phyloP scores from a whole-genome alignment of 345 rosid genomes.

The Trapa incisa region DNA sequence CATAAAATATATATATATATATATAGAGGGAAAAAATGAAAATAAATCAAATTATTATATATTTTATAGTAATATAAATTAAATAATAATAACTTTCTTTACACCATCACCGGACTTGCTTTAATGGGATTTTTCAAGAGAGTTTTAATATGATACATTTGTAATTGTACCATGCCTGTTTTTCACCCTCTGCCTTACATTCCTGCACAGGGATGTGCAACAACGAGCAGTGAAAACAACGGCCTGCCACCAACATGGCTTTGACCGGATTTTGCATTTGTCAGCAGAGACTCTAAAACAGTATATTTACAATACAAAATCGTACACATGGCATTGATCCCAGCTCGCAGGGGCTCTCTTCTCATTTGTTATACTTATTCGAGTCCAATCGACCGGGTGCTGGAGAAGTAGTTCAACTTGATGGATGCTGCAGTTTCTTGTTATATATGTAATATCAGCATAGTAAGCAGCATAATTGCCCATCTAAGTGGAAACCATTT shows the following conservation, averaged over 20 bases:
- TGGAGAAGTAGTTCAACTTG: conserved; percentile 8
- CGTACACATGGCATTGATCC: conserved; percentile 20
- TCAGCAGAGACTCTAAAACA: conserved; percentile 10
- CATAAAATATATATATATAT: too few relatives aligned
- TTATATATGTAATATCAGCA: conserved; percentile 22
- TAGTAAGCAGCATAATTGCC: conserved; percentile 19
- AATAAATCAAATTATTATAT: too few relatives aligned
- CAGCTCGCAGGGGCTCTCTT: conserved; percentile 21
- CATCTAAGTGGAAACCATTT: conserved; percentile 13
- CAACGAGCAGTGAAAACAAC: conserved; percentile 24
- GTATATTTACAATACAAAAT: conserved; percentile 28
- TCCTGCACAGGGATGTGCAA: conserved; percentile 16
- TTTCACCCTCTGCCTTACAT: not conserved
- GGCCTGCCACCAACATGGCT: conserved; percentile 71
- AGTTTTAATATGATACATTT: not conserved
- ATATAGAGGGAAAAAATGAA: too few relatives aligned
- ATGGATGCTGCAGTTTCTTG: not conserved
- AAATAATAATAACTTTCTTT: too few relatives aligned
- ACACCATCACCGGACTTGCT: not conserved
- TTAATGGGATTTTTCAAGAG: not conserved
- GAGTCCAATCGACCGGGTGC: conserved; percentile 7
- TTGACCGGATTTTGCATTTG: conserved; percentile 43
- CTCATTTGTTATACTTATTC: conserved; percentile 15
- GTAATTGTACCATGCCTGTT: not conserved
- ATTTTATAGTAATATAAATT: too few relatives aligned